Conservation (phyloP, 2,329 filamentous ascomycete genomes). For the Emergomyces pasteurianus region DNA sequence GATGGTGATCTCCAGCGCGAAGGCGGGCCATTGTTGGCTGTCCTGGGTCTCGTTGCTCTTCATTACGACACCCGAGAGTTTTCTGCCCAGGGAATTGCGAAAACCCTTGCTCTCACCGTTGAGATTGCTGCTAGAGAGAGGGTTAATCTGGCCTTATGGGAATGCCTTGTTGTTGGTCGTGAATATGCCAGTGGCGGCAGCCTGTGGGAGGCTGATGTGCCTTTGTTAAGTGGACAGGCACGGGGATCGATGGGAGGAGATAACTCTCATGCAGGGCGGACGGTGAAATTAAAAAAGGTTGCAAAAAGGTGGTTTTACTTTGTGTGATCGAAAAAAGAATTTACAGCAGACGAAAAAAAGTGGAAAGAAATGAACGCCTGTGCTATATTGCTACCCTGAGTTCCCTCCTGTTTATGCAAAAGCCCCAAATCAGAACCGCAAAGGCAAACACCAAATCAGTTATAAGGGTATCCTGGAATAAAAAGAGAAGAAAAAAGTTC, state of each 20-base stretch:
- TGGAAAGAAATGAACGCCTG: background rate
- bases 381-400: background rate
- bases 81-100: conserved; percentile 37
- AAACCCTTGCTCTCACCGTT: conserved; percentile 30
- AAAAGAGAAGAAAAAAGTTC: background rate
- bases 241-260: conserved; percentile 35
- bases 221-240: conserved; percentile 48
- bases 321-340: conserved; percentile 24
- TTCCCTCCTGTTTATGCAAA: background rate
- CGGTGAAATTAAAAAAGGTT: conserved; percentile 45
- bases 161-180: conserved; percentile 26
- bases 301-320: conserved; percentile 56
- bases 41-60: conserved; percentile 31
- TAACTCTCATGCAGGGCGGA: conserved; percentile 46
- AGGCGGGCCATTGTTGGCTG: conserved; percentile 21
- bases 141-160: conserved; percentile 28
- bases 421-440: background rate
- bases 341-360: background rate
- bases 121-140: conserved; percentile 23
- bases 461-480: background rate
- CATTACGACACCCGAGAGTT: conserved; percentile 35
- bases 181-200: conserved; percentile 21
- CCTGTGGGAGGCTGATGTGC: conserved; percentile 42
- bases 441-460: background rate
- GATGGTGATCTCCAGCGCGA: background rate